Evolutionary conservation across 169 alveolate genomes (phyloP), one percentile per base, ranked within the genome.

Genomic region (Plasmodium knowlesi): DNA sequence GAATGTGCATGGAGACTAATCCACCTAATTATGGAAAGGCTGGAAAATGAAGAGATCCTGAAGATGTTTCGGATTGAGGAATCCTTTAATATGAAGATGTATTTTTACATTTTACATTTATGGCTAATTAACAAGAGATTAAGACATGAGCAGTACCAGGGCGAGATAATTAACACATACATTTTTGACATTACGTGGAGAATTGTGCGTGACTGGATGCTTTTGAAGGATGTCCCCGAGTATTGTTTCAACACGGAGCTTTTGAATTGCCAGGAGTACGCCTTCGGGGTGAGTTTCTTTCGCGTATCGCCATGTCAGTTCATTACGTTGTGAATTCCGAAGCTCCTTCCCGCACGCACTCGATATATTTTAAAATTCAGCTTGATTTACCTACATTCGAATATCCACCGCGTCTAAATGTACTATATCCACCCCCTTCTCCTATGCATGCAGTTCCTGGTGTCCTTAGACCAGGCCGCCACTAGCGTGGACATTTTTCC

Each of bases 71-170:
- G 83, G 28, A 95, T 96, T 46, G 96, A 96, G 70, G 95, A 94
- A 19, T 96, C 97, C 12, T 96, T 95, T 89, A 96, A 96, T 82
- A 93, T 82, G 91, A 94, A 96, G 57, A 94, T 94, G 76, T 96
- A 96, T 85, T 95, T 96, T 92, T 82, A 92, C 86, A 57, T 94
- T 83, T 53, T 96, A 61, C 97, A 96, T 82, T 91, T 96, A 12
- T 96, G 97, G 97, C 71, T 96, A 53, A 82, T 96, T 53, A 94
- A 95, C 81, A 90, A 96, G 50, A 86, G 97, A 53, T 94, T 95
- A 53, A 83, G 95, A 91, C 94, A 82, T 78, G 97, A 95, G 79
- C 28, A 39, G 46, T 96, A 96, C 39, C 95, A 93, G 93, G 97
- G 97, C 6, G 86, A 92, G 30, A 86, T 96, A 85, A 73, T 96